Evolutionary conservation across 139 green algal genomes (phyloP).

Genomic region (Tetraselmis striata): DNA sequence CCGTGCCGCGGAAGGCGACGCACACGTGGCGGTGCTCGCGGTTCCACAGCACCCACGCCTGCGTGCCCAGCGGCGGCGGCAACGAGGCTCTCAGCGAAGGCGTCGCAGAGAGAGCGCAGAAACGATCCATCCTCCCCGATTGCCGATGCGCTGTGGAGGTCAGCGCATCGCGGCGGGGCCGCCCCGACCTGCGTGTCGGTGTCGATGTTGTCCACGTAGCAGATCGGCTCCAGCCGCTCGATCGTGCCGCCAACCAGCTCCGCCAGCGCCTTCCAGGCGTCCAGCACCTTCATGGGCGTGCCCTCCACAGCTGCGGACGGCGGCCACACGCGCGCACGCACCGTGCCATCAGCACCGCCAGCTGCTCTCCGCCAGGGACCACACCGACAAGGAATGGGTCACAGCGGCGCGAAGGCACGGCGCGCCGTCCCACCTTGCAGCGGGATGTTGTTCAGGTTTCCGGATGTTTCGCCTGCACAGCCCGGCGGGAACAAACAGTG

Average conservation of each 20-base stretch:
- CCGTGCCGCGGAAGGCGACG: slow-evolving; percentile 74
- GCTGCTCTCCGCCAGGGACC: too few relatives aligned
- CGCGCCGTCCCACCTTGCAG: background rate
- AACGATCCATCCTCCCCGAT: background rate
- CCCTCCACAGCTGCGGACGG: background rate
- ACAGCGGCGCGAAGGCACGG: too few relatives aligned
- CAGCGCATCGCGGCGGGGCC: too few relatives aligned
- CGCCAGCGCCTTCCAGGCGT: background rate
- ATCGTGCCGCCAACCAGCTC: background rate
- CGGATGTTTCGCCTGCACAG: background rate
- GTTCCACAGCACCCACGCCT: background rate
- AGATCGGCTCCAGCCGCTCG: background rate
- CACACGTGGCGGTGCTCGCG: slow-evolving; percentile 28
- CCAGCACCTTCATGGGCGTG: background rate
- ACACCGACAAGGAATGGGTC: too few relatives aligned
- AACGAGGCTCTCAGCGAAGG: too few relatives aligned
- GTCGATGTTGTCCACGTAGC: background rate
- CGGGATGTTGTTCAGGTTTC: background rate
- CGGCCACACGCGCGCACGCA: too few relatives aligned
- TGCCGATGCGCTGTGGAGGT: background rate
- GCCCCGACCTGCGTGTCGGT: background rate
- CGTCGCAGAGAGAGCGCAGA: too few relatives aligned
- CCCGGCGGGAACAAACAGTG: too few relatives aligned
- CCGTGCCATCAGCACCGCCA: background rate
- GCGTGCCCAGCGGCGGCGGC: background rate